These are phyloP conservation scores for Neurospora sp. DNA, from an alignment of 495 filamentous ascomycete species.

Conservation along the genomic window DNA sequence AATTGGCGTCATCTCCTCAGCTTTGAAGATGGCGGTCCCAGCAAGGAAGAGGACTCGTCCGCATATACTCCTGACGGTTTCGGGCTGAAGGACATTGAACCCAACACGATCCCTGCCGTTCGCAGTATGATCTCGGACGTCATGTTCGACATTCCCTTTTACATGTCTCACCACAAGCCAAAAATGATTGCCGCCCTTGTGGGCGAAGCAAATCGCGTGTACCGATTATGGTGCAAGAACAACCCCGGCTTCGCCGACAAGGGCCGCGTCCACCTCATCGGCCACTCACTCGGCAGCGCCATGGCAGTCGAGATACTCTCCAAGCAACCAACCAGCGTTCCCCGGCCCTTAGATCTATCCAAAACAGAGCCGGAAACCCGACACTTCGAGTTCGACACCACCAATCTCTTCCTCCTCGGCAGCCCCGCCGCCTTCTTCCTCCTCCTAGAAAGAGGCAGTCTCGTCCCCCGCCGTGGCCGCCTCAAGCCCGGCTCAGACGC, in stretches of 20 bases:
- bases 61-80: slow-evolving; percentile 50
- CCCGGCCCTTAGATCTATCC: slow-evolving; percentile 41
- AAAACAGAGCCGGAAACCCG: slow-evolving; percentile 37
- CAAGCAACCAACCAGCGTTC: slow-evolving; percentile 61
- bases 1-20: slow-evolving; percentile 88
- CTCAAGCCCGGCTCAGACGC: slow-evolving; percentile 61
- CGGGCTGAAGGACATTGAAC: slow-evolving; percentile 80
- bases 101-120: slow-evolving; percentile 78
- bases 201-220: slow-evolving; percentile 88
- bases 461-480: slow-evolving; percentile 69
- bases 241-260: slow-evolving; percentile 73
- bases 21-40: slow-evolving; percentile 63
- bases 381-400: slow-evolving; percentile 87
- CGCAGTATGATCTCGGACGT: slow-evolving; percentile 89
- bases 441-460: slow-evolving; percentile 68
- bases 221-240: slow-evolving; percentile 84
- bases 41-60: slow-evolving; percentile 37
- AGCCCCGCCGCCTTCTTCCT: slow-evolving; percentile 91
- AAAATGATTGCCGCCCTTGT: slow-evolving; percentile 89
- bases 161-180: slow-evolving; percentile 87
- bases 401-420: slow-evolving; percentile 81
- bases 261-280: slow-evolving; percentile 84
- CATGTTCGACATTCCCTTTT: slow-evolving; percentile 96
- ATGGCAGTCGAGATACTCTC: slow-evolving; percentile 90
- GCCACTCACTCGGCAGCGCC: slow-evolving; percentile 84